A percentile compares a stretch with the other conserved stretches of the same genome.
Conservation (phyloP, 2,329 filamentous ascomycete genomes). For the Fusarium tuaranense region DNA sequence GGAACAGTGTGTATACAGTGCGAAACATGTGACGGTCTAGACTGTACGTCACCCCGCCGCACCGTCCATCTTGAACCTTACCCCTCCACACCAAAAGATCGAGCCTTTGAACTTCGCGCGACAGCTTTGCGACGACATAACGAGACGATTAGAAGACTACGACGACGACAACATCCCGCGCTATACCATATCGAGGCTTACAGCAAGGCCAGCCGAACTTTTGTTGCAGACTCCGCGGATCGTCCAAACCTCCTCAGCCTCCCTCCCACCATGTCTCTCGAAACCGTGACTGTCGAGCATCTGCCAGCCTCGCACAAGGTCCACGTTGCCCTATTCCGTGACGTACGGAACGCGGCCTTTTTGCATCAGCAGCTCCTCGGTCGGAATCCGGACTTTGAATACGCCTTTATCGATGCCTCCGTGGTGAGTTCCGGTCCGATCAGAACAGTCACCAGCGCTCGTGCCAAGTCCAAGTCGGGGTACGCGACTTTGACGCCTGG, state of each 20-base stretch:
- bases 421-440: slow-evolving; percentile 64
- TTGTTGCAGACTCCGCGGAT: slow-evolving; percentile 2
- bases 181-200: slow-evolving; percentile 11
- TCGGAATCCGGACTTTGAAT: slow-evolving; percentile 88
- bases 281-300: slow-evolving; percentile 80
- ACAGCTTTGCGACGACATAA: slow-evolving; percentile 3
- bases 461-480: slow-evolving; percentile 7
- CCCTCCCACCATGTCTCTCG: slow-evolving; percentile 62
- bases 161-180: slow-evolving; percentile 5
- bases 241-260: slow-evolving; percentile 11
- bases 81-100: slow-evolving; percentile 42
- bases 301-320: slow-evolving; percentile 75
- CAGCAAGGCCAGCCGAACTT: slow-evolving; percentile 7
- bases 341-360: slow-evolving; percentile 81
- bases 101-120: slow-evolving; percentile 17
- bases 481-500: slow-evolving; percentile 19
- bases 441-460: neutral
- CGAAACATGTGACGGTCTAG: slow-evolving; percentile 27
- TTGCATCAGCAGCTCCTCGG: slow-evolving; percentile 87
- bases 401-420: slow-evolving; percentile 90
- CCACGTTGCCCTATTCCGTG: slow-evolving; percentile 79
- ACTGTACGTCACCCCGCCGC: slow-evolving; percentile 22
- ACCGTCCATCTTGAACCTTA: slow-evolving; percentile 30
- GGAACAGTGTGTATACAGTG: slow-evolving; percentile 33
- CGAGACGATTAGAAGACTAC: slow-evolving; percentile 1